Base-by-base conservation (phyloP, 2,329 filamentous ascomycete genomes). In the Aplosporella prunicola region DNA sequence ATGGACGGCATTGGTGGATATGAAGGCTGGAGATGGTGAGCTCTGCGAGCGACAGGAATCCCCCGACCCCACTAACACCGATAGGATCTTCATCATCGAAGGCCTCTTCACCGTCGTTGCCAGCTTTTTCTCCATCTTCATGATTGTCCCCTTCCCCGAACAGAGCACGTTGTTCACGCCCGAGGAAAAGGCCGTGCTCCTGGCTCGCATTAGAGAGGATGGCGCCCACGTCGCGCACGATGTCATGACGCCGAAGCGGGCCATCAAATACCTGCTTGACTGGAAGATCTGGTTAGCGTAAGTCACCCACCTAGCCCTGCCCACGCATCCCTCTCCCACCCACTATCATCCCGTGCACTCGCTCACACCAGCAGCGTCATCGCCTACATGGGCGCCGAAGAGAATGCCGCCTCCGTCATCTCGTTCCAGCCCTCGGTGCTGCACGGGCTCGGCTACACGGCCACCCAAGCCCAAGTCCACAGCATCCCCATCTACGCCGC, bases 1-100 rank as follows among this genome's bases (percentile, higher is more conserved):
- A 69, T 80, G 43, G 72, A 82, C 51, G 64, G 66, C 22, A 64
- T 68, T 9, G 66, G 63, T n/a, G 71, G 54, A 18, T 58, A 60
- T 32, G 46, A 55, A 30, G 58, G 57, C 25, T 61, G 58, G 57
- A 53, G 55, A 16, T 61, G 58, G 56, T 38, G n/a, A 46, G 51
- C 47, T n/a, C n/a, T n/a, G n/a, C n/a, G n/a, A n/a, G n/a, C n/a
- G n/a, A n/a, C n/a, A n/a, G n/a, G n/a, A n/a, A 52, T 56, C 5
- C 8, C 36, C 51, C 4, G 41, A 22, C 20, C 15, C n/a, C n/a
- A n/a, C n/a, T 24, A n/a, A 24, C 8, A 30, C 8, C 22, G 8
- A 8, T 22, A 42, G 43, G 42, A 56, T 55, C 14, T 53, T 49
- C 41, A 45, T 51, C 16, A 50, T 58, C 15, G 55, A 58, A 40